Percentiles rank a stretch among this genome's conserved stretches.
These are phyloP conservation scores for Mycotypha africana DNA, from an alignment of 371 early-diverging fungal species.

Conservation along the genomic window DNA sequence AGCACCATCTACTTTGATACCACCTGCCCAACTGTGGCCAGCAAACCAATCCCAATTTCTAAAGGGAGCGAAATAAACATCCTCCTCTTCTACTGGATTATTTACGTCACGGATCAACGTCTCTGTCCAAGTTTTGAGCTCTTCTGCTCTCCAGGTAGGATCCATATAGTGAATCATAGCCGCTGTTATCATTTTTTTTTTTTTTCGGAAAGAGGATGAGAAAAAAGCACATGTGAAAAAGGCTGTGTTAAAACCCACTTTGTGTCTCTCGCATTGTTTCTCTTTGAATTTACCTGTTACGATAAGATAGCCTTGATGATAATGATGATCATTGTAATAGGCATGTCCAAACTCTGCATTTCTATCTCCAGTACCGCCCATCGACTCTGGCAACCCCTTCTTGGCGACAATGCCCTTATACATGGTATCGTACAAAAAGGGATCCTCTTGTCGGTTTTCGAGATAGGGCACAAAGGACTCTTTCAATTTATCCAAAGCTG, in stretches of 20 bases:
- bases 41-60: constrained; percentile 73
- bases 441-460: constrained; percentile 36
- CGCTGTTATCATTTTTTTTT: no score
- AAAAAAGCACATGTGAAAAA: no score
- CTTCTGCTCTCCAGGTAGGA: constrained; percentile 39
- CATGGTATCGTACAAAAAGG: constrained; percentile 58
- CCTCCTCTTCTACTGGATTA: constrained; percentile 42
- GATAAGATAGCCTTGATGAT: constrained; percentile 70
- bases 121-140: constrained; percentile 30
- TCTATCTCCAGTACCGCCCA: constrained; percentile 39
- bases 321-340: constrained; percentile 71
- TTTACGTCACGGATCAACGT: constrained; percentile 66
- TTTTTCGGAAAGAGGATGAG: no score
- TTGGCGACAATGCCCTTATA: constrained; percentile 62
- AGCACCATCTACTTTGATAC: constrained; percentile 56
- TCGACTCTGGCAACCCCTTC: constrained; percentile 33
- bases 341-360: constrained; percentile 43
- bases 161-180: constrained; percentile 64
- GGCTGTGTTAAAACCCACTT: no score
- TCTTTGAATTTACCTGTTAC: constrained; percentile 38
- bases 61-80: constrained; percentile 58
- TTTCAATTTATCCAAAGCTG: constrained; percentile 41
- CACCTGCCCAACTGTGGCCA: constrained; percentile 81
- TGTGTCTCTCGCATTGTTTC: neutral
- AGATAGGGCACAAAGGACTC: constrained; percentile 50